Evolutionary conservation across 768 basidiomycete genomes (phyloP).

Genomic region (Lactifluus hygrophoroides): DNA sequence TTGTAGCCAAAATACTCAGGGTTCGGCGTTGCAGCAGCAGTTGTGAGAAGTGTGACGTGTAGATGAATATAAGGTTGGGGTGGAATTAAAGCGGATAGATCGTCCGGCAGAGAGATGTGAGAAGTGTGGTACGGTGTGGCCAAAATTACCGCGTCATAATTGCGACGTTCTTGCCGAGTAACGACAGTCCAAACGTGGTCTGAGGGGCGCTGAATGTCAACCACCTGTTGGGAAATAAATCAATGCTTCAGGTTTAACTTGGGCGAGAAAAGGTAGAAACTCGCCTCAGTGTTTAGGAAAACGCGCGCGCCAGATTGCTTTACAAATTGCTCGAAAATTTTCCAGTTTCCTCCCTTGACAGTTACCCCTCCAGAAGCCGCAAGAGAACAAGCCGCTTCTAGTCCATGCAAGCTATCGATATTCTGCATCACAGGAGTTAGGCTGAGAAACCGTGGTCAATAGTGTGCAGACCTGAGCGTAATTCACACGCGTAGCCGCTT

Average conservation of each 20-base stretch:
- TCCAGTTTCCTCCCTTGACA: constrained; percentile 74
- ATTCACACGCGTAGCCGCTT: constrained; percentile 70
- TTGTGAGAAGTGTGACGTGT: constrained; percentile 85
- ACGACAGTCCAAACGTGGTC: constrained; percentile 43
- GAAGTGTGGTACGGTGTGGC: constrained; percentile 80
- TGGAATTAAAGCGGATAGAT: constrained; percentile 47
- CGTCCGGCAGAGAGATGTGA: constrained; percentile 41
- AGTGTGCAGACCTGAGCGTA: constrained; percentile 53
- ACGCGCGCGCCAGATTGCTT: constrained; percentile 59
- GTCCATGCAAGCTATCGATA: constrained; percentile 60
- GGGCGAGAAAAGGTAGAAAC: background rate
- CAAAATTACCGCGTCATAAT: constrained; percentile 72
- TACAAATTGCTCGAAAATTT: constrained; percentile 78
- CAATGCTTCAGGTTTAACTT: background rate
- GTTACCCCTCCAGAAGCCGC: constrained; percentile 58
- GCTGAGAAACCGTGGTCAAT: background rate
- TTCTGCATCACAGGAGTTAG: constrained; percentile 35
- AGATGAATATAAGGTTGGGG: constrained; percentile 72
- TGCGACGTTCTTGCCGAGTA: constrained; percentile 33
- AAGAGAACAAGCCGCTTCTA: constrained; percentile 65
- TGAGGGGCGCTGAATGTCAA: constrained; percentile 23
- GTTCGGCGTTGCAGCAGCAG: constrained; percentile 51
- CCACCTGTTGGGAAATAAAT: constrained; percentile 38
- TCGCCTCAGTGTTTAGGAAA: constrained; percentile 61
- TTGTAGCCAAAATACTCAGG: constrained; percentile 60